Conservation (phyloP, 2,329 filamentous ascomycete genomes). For the Alternaria longipes region DNA sequence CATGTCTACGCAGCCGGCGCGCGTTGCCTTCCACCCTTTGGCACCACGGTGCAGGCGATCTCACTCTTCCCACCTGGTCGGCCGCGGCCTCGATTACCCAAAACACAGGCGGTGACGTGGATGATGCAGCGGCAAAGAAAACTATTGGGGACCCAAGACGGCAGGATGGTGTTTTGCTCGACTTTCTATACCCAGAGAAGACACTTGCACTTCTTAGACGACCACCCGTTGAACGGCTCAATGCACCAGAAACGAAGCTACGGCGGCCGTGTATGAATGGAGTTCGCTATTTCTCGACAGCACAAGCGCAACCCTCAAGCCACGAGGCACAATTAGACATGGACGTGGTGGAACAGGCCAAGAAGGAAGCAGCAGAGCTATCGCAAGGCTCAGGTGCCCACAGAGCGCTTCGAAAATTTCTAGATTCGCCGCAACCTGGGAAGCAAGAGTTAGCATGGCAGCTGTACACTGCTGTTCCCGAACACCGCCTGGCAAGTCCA, state of each 20-base stretch:
- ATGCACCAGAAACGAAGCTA: slow-evolving; percentile 39
- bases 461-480: slow-evolving; percentile 46
- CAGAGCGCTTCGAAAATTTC: slow-evolving; percentile 30
- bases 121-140: slow-evolving; percentile 15
- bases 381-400: slow-evolving; percentile 27
- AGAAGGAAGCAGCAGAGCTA: slow-evolving; percentile 30
- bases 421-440: slow-evolving; percentile 22
- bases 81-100: slow-evolving; percentile 22
- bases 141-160: slow-evolving; percentile 3
- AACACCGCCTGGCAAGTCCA: slow-evolving; percentile 8
- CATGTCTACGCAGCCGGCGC: slow-evolving; percentile 55
- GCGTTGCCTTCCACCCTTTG: slow-evolving; percentile 65
- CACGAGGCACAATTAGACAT: slow-evolving; percentile 19
- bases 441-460: slow-evolving; percentile 49
- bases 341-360: slow-evolving; percentile 21
- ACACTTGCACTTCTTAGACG: slow-evolving; percentile 52
- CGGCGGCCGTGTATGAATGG: slow-evolving; percentile 28
- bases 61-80: slow-evolving; percentile 51
- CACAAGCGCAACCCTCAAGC: slow-evolving; percentile 17
- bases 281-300: slow-evolving; percentile 41
- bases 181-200: slow-evolving; percentile 60
- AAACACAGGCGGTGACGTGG: slow-evolving; percentile 21
- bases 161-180: slow-evolving; percentile 46
- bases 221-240: slow-evolving; percentile 34
- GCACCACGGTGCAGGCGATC: slow-evolving; percentile 62